Evolutionary conservation across 345 rosid species (phyloP).

Genomic region (Hibiscus mutabilis): DNA sequence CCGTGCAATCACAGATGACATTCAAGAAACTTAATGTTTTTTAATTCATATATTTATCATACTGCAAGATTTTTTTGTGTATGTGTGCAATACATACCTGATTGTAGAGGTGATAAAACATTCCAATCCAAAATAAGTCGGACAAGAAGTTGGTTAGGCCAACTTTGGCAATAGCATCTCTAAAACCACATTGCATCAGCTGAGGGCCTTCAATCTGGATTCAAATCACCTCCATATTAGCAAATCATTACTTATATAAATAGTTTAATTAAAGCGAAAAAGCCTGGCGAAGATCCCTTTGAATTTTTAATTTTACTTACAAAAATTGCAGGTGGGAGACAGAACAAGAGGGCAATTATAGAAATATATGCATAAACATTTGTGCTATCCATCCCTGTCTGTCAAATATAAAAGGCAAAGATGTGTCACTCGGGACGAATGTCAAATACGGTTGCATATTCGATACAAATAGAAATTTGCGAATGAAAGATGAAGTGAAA

Average conservation of each 20-base stretch:
- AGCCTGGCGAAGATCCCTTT: not conserved
- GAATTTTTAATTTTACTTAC: slow-evolving; percentile 23
- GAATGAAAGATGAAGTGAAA: not conserved
- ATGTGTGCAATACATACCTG: slow-evolving; percentile 25
- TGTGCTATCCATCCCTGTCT: slow-evolving; percentile 56
- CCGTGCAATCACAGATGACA: not conserved
- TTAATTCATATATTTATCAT: too few species aligned
- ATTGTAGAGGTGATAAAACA: slow-evolving; percentile 51
- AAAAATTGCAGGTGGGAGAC: slow-evolving; percentile 42
- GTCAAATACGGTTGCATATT: not conserved
- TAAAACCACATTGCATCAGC: slow-evolving; percentile 37
- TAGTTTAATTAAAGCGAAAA: not conserved
- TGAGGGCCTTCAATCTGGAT: slow-evolving; percentile 48
- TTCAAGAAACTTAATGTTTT: not conserved
- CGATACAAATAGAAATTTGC: not conserved
- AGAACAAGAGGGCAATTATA: slow-evolving; percentile 39
- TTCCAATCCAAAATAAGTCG: slow-evolving; percentile 45
- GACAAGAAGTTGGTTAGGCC: slow-evolving; percentile 37
- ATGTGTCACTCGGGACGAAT: not conserved
- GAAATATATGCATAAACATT: slow-evolving; percentile 47
- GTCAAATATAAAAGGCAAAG: slow-evolving; percentile 9
- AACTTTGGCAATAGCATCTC: slow-evolving; percentile 42
- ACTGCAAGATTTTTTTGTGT: too few species aligned
- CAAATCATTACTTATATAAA: not conserved
- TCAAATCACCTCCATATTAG: not conserved